Evolutionary conservation across 2,329 filamentous ascomycete species (phyloP), one percentile per base, ranked within the genome.

Genomic region (Hypoxylon sp.): DNA sequence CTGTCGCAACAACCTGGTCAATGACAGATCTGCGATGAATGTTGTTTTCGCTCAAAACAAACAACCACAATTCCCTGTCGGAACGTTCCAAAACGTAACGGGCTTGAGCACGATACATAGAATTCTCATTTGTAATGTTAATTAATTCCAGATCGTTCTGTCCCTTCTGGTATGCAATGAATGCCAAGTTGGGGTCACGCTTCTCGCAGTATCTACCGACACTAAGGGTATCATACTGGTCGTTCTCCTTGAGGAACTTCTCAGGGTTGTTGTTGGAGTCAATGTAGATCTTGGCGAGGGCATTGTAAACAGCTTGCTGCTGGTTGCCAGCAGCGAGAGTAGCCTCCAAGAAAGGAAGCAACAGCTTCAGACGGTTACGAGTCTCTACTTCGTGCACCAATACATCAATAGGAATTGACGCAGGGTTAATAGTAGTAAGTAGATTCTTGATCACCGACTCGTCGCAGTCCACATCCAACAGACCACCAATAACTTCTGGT

Each of bases 151-250:
- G 83, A 77, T 99, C 96, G 73, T 99, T 99, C 82, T 98, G 93
- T 19, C 96, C 96, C 86, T 99, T 99, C 75, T 91, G 88, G 81
- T 98, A 99, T 69, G 94, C 93, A 78, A 98, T 97, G 82, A 92
- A 97, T 2, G 94, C 95, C 60, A 99, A 85, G 79, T 97, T 97
- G 70, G 96, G 96, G 76, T 99, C 96, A 35, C 96, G 92, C 88
- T 98, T 98, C 85, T 98, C 95, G 80, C 95, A 99, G 85, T 99
- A 99, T 83, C 97, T 98, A 80, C 96, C 96, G 61, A 99, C 93
- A 24, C 86, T 89, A 44, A 98, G 85, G 3, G 96, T 94, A 78
- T 99, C 96, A 74, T 99, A 99, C 79, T 96, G 90, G 77, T 98
- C 94, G 78, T 99, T 99, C 83, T 98, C 94, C 84, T 96, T 97